A percentile compares a stretch with the other conserved stretches of the same genome.
Conservation (phyloP, 768 basidiomycete genomes). For the Suillus sp. region DNA sequence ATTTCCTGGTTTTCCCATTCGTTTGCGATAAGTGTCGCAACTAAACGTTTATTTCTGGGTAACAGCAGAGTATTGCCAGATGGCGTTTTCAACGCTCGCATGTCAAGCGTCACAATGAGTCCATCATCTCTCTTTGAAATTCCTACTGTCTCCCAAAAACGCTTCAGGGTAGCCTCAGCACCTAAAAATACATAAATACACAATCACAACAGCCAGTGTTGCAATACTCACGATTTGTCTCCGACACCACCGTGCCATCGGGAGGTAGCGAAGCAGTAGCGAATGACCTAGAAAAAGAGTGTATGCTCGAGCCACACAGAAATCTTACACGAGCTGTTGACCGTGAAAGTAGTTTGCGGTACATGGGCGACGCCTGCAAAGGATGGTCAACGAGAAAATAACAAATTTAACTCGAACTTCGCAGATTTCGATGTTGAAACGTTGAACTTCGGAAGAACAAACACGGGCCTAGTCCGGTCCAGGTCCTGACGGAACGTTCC, state of each 20-base stretch:
- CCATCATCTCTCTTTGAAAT: slow-evolving; percentile 59
- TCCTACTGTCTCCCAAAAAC: slow-evolving; percentile 95
- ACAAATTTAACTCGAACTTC: neutral
- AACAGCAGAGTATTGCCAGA: slow-evolving; percentile 74
- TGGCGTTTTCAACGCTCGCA: slow-evolving; percentile 85
- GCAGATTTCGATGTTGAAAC: neutral
- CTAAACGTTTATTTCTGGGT: slow-evolving; percentile 66
- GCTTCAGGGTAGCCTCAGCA: slow-evolving; percentile 80
- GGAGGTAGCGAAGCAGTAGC: slow-evolving; percentile 15
- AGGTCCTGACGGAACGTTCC: no score
- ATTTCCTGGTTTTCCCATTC: slow-evolving; percentile 97
- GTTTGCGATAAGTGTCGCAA: slow-evolving; percentile 84
- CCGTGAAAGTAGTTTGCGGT: slow-evolving; percentile 1
- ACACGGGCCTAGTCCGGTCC: no score
- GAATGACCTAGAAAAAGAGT: slow-evolving; percentile 14
- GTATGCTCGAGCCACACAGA: neutral
- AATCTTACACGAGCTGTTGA: neutral
- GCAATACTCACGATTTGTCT: slow-evolving; percentile 60
- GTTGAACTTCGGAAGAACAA: slow-evolving; percentile 14
- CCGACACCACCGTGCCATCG: slow-evolving; percentile 53
- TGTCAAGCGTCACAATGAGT: slow-evolving; percentile 75
- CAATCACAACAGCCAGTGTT: neutral
- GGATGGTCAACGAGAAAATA: no score
- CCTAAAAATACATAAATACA: slow-evolving; percentile 46
- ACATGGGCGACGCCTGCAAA: neutral